Base-by-base conservation (phyloP, 192 early-diverging fungal species). In the Thoreauomyces humboldtii region DNA sequence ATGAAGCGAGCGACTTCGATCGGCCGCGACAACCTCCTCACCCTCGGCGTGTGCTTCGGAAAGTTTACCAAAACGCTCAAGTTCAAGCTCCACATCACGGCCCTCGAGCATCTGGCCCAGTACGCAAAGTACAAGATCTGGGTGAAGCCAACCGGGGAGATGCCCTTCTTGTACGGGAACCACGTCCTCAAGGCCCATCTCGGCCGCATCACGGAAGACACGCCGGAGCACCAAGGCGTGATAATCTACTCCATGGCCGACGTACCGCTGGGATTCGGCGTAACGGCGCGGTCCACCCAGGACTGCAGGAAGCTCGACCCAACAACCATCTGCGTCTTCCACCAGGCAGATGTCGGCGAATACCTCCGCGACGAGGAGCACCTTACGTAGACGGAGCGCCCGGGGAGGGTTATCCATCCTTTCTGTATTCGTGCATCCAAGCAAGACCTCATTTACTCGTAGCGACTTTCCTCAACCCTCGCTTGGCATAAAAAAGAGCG, bases 61-160 rank as follows among this genome's bases (percentile, higher is more conserved):
- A 97, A 98, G 77, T 98, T 98, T 69, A 92, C 95, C 60, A 97
- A 99, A 83, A 90, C 95, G 33, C 88, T 93, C 55, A 95, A 96
- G 80, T 99, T 99, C 78, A 87, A 87, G 54, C 79, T 99, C 69
- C 90, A 94, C 64, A 91, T 99, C 56, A 99, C 96, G 21, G 86
- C 88, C 36, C 81, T 99, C 48, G 92, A 92, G 38, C 86, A 91
- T 69, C 83, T 99, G 32, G 91, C 91, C 21, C 96, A 96, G 71
- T 99, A 96, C 73, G 92, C 96, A 21, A 91, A 89, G 87, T 92
- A 95, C 85, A 97, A 99, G 77, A 88, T 99, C 53, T 99, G 97
- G 95, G 89, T 99, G 48, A 99, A 98, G 75, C 94, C 97, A 37
- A 96, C 92, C 70, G 97, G 97, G 52, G 97, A 99, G 77, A 98